phyloP scores from a whole-genome alignment of 2,329 filamentous ascomycete species.

The Sporothrix luriei region DNA sequence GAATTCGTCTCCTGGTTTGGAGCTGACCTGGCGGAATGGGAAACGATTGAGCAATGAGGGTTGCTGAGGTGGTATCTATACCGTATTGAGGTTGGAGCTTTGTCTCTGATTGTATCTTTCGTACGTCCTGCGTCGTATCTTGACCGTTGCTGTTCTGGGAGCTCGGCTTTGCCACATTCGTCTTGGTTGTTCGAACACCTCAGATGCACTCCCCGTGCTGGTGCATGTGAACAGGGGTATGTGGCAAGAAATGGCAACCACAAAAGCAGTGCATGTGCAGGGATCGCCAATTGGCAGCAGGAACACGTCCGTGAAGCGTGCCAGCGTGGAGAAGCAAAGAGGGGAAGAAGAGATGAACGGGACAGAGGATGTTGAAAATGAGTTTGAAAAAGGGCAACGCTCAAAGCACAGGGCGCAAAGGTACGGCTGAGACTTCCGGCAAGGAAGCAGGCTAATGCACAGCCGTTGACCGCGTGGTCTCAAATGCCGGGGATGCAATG shows the following conservation, averaged over 20 bases:
- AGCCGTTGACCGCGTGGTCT: conserved; percentile 26
- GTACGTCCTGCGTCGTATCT: background rate
- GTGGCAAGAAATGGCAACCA: conserved; percentile 2
- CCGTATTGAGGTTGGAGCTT: background rate
- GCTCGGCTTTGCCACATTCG: conserved; percentile 17
- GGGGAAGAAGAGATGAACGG: background rate
- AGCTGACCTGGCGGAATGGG: conserved; percentile 1
- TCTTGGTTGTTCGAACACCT: conserved; percentile 20
- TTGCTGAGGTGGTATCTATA: background rate
- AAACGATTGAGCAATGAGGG: background rate
- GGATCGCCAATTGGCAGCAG: conserved; percentile 40
- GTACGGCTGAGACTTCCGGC: background rate
- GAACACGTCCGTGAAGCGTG: conserved; percentile 29
- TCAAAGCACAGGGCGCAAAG: background rate
- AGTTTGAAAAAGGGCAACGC: background rate
- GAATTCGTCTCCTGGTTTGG: conserved; percentile 10
- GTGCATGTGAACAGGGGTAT: conserved; percentile 30
- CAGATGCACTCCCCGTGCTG: conserved; percentile 32
- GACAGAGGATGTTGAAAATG: background rate
- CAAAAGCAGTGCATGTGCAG: conserved; percentile 45
- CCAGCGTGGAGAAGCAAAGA: conserved; percentile 10
- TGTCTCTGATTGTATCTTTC: background rate
- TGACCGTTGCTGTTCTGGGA: background rate
- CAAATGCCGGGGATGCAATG: conserved; percentile 18
- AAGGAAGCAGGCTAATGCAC: conserved; percentile 15